Base-by-base conservation (phyloP, 2,329 filamentous ascomycete genomes). In the Penicillium olsonii region DNA sequence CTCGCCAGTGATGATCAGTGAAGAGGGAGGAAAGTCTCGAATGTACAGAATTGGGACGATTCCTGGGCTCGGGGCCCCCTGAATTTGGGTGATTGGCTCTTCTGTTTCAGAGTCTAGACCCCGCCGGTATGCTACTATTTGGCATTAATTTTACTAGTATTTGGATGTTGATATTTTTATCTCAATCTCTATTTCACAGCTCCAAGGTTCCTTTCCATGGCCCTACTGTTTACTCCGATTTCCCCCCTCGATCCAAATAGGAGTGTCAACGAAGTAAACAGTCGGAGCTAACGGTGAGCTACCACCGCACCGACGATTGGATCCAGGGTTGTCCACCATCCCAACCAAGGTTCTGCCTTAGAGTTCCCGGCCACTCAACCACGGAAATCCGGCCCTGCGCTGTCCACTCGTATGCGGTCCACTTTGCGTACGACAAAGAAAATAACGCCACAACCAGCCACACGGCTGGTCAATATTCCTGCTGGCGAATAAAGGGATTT, bases 41-140 rank as follows among this genome's bases (percentile, higher is more conserved):
- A 31, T 35, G 38, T 44, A n/a, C n/a, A 24, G 39, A 24, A 35
- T 43, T 48, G 19, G 24, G 12, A 31, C 31, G 38, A 44, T 42
- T 24, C 35, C 47, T 22, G 35, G 35, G 29, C 20, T 39, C 37
- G 47, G 48, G 43, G 41, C 42, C 55, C 57, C 57, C 55, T 58
- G 53, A 54, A 50, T 50, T 50, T 41, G 34, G 19, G 48, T 59
- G 56, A 57, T 57, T 58, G 57, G 50, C 26, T 37, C 53, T 35
- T 46, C 20, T 45, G 57, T 60, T 60, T 60, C 57, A 60, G 53
- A 52, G 51, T 59, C 55, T 53, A 56, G 55, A 54, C 53, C 45
- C 19, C 20, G n/a, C 45, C 14, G 45, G 45, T 43, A 48, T 48
- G 39, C 43, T 44, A 48, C 33, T 48, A 48, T 48, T 44, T 48